A percentile compares a stretch with the other conserved stretches of the same genome.
Evolutionary conservation across 805 yeast genomes (phyloP).

Genomic region (Candida morakotiae): DNA sequence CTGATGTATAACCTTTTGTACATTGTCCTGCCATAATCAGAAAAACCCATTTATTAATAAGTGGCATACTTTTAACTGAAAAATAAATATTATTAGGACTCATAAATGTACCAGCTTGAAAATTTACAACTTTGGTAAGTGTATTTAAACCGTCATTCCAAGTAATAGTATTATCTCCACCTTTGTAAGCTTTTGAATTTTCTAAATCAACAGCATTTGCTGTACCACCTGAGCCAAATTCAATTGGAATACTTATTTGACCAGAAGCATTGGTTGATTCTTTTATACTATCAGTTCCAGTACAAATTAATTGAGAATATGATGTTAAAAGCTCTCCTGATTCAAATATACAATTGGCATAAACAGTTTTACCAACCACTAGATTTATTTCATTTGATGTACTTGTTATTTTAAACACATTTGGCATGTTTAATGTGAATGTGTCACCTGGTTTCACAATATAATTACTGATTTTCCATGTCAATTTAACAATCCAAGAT

Average conservation of each 20-base stretch:
- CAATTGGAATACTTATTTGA: constrained; percentile 16
- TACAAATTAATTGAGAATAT: constrained; percentile 18
- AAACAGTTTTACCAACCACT: constrained; percentile 9
- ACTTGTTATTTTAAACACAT: constrained; percentile 21
- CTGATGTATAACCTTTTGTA: constrained; percentile 18
- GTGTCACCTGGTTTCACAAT: constrained; percentile 22
- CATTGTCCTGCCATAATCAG: constrained; percentile 14
- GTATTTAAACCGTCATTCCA: constrained; percentile 14
- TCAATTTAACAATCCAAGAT: constrained; percentile 17
- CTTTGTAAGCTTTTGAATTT: constrained; percentile 13
- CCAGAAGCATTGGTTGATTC: constrained; percentile 15
- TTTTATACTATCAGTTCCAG: constrained; percentile 10
- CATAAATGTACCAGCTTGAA: constrained; percentile 8
- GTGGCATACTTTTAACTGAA: constrained; percentile 10
- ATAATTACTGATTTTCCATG: constrained; percentile 17
- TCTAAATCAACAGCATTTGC: constrained; percentile 13
- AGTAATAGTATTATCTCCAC: constrained; percentile 18
- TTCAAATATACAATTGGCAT: constrained; percentile 20
- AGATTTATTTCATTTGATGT: constrained; percentile 11
- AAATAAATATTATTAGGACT: constrained; percentile 1
- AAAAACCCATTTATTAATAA: constrained; percentile 10
- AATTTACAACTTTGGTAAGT: constrained; percentile 10
- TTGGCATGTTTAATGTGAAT: constrained; percentile 21
- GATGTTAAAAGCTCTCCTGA: constrained; percentile 15
- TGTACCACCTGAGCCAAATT: constrained; percentile 19